Evolutionary conservation across 768 basidiomycete species (phyloP).

Genomic region (Pulveroboletus sp.): DNA sequence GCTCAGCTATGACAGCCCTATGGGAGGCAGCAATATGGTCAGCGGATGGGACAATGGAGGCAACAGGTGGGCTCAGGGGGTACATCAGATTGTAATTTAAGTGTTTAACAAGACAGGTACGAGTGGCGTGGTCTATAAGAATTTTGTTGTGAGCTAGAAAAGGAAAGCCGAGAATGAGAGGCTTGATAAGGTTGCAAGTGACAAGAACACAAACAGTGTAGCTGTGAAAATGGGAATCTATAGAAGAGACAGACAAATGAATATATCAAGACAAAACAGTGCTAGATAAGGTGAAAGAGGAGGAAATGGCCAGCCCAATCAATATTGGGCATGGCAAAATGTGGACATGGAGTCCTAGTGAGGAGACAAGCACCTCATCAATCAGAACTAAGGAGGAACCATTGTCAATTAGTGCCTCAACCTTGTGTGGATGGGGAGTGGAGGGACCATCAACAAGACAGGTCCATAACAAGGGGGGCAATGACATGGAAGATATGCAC

Average conservation of each 20-base stretch:
- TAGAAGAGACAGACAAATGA: conserved; percentile 6
- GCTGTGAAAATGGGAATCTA: conserved; percentile 2
- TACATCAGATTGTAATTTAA: conserved; percentile 10
- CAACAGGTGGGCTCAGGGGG: no score
- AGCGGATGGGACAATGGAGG: no score
- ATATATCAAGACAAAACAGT: conserved; percentile 10
- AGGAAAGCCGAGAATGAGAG: conserved; percentile 34
- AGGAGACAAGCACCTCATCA: no score
- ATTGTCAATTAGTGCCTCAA: conserved; percentile 26
- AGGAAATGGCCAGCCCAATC: no score
- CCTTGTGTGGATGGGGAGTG: not conserved
- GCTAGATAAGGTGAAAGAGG: not conserved
- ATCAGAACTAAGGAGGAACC: conserved; percentile 33
- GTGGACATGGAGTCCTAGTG: no score
- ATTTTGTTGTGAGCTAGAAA: conserved; percentile 35
- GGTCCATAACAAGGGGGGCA: conserved; percentile 8
- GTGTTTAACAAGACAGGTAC: conserved; percentile 3
- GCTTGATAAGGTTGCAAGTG: conserved; percentile 20
- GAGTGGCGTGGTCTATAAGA: conserved; percentile 24
- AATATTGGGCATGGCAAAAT: no score
- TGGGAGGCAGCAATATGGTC: no score
- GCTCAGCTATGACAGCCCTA: no score
- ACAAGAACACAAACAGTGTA: conserved; percentile 21
- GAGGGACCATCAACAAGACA: conserved; percentile 9
- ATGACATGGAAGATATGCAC: conserved; percentile 4